Base-by-base conservation (phyloP, 495 filamentous ascomycete genomes). In the Cudoniella acicularis region DNA sequence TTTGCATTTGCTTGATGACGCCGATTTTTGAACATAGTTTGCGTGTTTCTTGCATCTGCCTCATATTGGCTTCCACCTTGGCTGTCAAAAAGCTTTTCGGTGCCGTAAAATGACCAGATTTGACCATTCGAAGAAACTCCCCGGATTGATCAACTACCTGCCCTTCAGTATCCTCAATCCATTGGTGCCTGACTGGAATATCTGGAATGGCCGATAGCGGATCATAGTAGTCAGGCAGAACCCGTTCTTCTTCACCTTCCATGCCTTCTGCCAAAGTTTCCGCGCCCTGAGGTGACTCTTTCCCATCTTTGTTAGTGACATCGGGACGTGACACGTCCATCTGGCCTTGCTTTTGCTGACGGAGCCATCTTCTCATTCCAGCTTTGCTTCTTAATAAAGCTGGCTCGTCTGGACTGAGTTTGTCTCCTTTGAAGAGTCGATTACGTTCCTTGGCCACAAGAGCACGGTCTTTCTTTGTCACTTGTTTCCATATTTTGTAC, bases 1-100 rank as follows among this genome's bases (percentile, higher is more conserved):
- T 78, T 70, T 98, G 95, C 94, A 99, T 99, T 76, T 99, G 94
- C 78, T 98, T 99, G 69, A 99, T 92, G 58, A 99, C 88, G 25
- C 90, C 86, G 67, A 98, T 92, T 72, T 98, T 98, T 2, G 91
- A 92, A 69, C 90, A 95, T 10, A 99, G 81, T 70, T 97, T 98
- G 64, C 95, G 80, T 0, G 94, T 98, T 58, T 97, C 93, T 70
- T 99, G 94, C 86, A 98, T 91, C 67, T 97, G 92, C 41, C 83
- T 82, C 77, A 98, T 88, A 64, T 99, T 99, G 52, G 84, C 84
- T 60, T 96, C 89, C 67, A 99, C 83, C 69, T 85, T 92, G 52
- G 79, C 79, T n/a, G 88, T 82, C 23, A 99, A 69, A 48, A 74
- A 78, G 68, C 92, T 91, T 25, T 87, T 79, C 3, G 91, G 87